These are phyloP conservation scores for Pisolithus thermaeus DNA, from an alignment of 1,284 basidiomycete genomes.

Conservation along the genomic window DNA sequence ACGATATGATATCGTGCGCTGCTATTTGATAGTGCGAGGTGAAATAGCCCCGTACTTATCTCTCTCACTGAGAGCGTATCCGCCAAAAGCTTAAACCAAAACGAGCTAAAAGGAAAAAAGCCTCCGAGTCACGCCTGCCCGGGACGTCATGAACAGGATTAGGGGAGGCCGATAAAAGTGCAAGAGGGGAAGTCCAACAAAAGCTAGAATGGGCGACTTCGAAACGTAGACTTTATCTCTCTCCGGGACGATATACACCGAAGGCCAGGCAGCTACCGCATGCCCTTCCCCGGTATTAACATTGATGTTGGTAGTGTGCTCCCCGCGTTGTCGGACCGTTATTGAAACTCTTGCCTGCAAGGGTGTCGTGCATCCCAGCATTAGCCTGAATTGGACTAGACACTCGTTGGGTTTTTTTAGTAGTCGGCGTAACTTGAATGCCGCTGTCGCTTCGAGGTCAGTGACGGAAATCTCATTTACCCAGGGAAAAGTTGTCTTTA, in stretches of 20 bases:
- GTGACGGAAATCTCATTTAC: slow-evolving; percentile 22
- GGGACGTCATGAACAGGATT: slow-evolving; percentile 16
- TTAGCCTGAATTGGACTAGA: too few species aligned
- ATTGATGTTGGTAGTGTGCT: too few species aligned
- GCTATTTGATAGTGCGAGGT: slow-evolving; percentile 15
- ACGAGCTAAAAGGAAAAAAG: slow-evolving; percentile 27
- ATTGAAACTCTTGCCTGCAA: too few species aligned
- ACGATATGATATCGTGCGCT: slow-evolving; percentile 12
- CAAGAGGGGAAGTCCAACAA: slow-evolving; percentile 8
- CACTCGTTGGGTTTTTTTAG: background rate
- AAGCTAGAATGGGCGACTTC: slow-evolving; percentile 8
- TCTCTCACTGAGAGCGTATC: slow-evolving; percentile 12
- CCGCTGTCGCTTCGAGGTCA: slow-evolving; percentile 17
- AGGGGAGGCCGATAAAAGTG: slow-evolving; percentile 11
- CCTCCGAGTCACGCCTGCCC: slow-evolving; percentile 15
- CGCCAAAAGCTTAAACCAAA: slow-evolving; percentile 30
- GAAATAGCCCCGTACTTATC: slow-evolving; percentile 13
- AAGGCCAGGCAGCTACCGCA: slow-evolving; percentile 7
- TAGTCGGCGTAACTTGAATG: background rate
- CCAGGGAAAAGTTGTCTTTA: slow-evolving; percentile 11
- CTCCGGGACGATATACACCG: slow-evolving; percentile 20
- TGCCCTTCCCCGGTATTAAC: background rate
- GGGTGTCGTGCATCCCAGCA: too few species aligned
- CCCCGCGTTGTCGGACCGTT: too few species aligned
- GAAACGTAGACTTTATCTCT: slow-evolving; percentile 12